A percentile compares a stretch with the other conserved stretches of the same genome.
phyloP scores from a whole-genome alignment of 768 basidiomycete species.

The Leccinum boreale region DNA sequence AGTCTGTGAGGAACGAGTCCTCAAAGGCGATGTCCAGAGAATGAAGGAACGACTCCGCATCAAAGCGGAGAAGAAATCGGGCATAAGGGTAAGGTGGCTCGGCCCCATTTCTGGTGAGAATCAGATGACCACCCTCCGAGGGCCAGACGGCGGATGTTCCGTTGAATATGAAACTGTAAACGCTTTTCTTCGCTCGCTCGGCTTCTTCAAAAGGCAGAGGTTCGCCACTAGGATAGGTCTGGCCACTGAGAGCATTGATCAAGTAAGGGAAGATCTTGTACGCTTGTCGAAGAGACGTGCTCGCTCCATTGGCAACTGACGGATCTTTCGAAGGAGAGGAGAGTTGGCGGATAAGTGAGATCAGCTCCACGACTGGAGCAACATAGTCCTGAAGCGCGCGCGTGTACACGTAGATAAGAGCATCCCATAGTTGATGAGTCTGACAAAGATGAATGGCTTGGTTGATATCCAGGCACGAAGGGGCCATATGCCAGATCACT shows the following conservation, averaged over 20 bases:
- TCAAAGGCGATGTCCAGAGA: conserved; percentile 94
- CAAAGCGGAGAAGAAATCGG: conserved; percentile 78
- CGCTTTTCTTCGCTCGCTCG: conserved; percentile 60
- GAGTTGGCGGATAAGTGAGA: conserved; percentile 65
- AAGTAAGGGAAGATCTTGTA: conserved; percentile 93
- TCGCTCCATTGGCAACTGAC: conserved; percentile 3
- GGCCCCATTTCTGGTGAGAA: conserved; percentile 68
- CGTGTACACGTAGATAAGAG: conserved; percentile 91
- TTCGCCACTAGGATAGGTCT: conserved; percentile 83
- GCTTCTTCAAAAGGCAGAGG: conserved; percentile 65
- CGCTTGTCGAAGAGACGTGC: conserved; percentile 55
- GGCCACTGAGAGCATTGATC: conserved; percentile 73
- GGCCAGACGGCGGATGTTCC: conserved; percentile 82
- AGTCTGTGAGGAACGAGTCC: conserved; percentile 81
- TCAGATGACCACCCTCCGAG: conserved; percentile 64
- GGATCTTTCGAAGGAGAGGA: not conserved
- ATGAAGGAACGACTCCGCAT: conserved; percentile 92
- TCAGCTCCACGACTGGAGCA: conserved; percentile 81
- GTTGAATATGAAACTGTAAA: conserved; percentile 84
- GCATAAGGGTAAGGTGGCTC: conserved; percentile 92
- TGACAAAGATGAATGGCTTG: conserved; percentile 89
- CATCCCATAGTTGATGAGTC: conserved; percentile 81
- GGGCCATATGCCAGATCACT: conserved; percentile 96
- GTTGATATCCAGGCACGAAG: conserved; percentile 86
- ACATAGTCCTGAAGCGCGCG: conserved; percentile 85